phyloP scores from a whole-genome alignment of 768 basidiomycete species.

The Collybia mongolica region DNA sequence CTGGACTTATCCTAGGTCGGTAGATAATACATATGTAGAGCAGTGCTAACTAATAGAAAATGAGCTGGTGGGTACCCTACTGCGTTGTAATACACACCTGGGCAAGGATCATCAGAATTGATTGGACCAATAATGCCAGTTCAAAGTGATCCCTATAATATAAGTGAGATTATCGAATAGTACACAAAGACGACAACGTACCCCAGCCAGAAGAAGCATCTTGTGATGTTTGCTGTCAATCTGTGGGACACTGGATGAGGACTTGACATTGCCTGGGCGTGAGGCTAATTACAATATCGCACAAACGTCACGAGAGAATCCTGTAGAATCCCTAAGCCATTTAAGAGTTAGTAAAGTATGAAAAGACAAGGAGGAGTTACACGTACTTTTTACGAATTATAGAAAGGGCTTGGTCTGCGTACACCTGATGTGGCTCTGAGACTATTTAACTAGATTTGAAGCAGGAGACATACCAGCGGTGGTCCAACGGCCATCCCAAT shows the following conservation, averaged over 20 bases:
- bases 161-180: background rate
- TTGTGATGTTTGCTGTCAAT: conserved; percentile 79
- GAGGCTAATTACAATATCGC: conserved; percentile 63
- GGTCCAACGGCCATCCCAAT: conserved; percentile 85
- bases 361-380: conserved; percentile 1
- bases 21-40: conserved; percentile 82
- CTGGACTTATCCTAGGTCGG: conserved; percentile 58
- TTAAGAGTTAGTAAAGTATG: background rate
- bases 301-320: conserved; percentile 85
- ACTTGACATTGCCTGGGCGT: background rate
- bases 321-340: conserved; percentile 67
- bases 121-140: conserved; percentile 74
- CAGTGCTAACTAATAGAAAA: conserved; percentile 57
- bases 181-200: conserved; percentile 18
- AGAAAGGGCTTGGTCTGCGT: conserved; percentile 80
- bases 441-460: background rate
- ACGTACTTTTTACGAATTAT: conserved; percentile 73
- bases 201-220: conserved; percentile 93
- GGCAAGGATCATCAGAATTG: conserved; percentile 80
- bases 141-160: conserved; percentile 61
- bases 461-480: conserved; percentile 46
- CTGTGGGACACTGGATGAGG: conserved; percentile 31
- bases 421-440: conserved; percentile 44
- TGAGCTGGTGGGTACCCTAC: background rate
- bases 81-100: conserved; percentile 49